phyloP scores from a whole-genome alignment of 441 rosid genomes.

The Codiaeum variegatum region DNA sequence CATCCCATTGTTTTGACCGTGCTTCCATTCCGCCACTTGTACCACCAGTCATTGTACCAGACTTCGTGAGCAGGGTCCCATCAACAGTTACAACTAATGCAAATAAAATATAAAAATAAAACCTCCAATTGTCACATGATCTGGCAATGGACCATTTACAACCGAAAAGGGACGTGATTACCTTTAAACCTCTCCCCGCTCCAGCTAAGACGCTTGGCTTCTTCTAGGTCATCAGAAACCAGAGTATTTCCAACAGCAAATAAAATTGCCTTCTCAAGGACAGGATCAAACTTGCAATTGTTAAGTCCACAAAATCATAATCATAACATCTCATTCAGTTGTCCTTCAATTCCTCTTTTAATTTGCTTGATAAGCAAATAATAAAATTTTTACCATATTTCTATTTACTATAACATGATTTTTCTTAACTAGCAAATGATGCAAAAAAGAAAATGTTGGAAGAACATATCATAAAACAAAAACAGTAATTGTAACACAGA shows the following conservation, averaged over 20 bases:
- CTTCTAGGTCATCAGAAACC: conserved; percentile 94
- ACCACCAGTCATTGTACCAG: conserved; percentile 99
- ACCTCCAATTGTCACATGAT: not conserved
- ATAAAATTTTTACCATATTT: conserved; percentile 1
- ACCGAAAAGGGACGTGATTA: conserved; percentile 26
- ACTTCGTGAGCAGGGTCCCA: conserved; percentile 85
- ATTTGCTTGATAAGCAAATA: conserved; percentile 3
- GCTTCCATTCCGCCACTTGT: conserved; percentile 99
- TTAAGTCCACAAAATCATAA: conserved; percentile 49
- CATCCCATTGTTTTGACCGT: conserved; percentile 97
- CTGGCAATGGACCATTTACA: conserved; percentile 14
- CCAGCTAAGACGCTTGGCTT: conserved; percentile 97
- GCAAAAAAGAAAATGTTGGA: not conserved
- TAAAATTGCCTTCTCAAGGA: conserved; percentile 86
- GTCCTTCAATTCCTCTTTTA: not conserved
- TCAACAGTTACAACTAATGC: conserved; percentile 91
- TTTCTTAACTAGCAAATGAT: not conserved
- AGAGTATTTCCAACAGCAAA: conserved; percentile 98
- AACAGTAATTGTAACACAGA: not conserved
- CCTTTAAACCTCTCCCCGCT: conserved; percentile 94
- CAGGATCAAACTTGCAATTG: conserved; percentile 80
- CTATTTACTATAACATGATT: not conserved
- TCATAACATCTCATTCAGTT: not conserved
- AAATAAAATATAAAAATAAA: conserved; percentile 5
- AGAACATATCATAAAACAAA: not conserved